These are phyloP conservation scores for Leccinum sublutescens DNA, from an alignment of 768 basidiomycete species.

Conservation along the genomic window DNA sequence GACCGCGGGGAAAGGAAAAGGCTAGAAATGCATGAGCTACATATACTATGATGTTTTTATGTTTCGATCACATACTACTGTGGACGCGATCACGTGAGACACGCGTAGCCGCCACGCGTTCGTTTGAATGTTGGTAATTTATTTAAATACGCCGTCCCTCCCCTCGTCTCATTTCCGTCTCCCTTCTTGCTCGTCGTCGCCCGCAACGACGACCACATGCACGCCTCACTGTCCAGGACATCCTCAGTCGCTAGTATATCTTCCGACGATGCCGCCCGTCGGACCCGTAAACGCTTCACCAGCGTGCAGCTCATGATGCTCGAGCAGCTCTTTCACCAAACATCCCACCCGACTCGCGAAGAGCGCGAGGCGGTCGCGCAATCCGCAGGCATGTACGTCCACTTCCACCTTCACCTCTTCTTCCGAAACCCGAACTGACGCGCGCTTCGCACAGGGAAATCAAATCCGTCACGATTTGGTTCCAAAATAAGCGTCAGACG, in stretches of 20 bases:
- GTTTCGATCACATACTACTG: no score
- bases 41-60: no score
- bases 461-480: conserved; percentile 37
- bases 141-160: conserved; percentile 23
- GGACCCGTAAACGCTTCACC: conserved; percentile 71
- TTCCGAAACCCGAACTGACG: conserved; percentile 12
- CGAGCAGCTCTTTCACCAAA: conserved; percentile 69
- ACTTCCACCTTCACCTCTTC: background rate
- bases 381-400: conserved; percentile 60
- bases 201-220: conserved; percentile 14
- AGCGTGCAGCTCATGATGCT: conserved; percentile 68
- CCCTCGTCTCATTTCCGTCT: background rate
- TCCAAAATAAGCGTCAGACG: conserved; percentile 38
- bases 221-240: conserved; percentile 46
- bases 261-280: conserved; percentile 49
- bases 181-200: conserved; percentile 4
- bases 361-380: conserved; percentile 64
- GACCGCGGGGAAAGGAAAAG: conserved; percentile 71
- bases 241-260: conserved; percentile 56
- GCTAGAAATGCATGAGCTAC: background rate
- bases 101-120: conserved; percentile 30
- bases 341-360: conserved; percentile 72
- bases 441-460: conserved; percentile 26
- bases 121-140: conserved; percentile 23
- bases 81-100: conserved; percentile 30